Evolutionary conservation across 2,329 filamentous ascomycete genomes (phyloP), one percentile per base, ranked within the genome.

Genomic region (Talaromyces sp.): DNA sequence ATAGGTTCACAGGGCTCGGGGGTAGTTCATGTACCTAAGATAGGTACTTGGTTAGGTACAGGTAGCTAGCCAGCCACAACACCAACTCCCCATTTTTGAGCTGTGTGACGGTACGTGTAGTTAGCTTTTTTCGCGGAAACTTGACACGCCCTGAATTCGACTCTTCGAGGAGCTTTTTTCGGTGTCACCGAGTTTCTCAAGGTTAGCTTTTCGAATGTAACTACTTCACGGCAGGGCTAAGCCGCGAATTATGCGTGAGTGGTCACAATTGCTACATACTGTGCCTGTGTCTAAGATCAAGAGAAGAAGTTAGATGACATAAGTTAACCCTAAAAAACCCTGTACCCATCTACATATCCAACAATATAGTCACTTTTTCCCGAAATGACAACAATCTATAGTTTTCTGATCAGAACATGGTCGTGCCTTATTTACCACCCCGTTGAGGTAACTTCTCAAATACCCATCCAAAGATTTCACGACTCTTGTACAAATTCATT

Each of bases 391-490:
- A 36, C 31, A 25, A 36, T 56, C 53, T 56, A 56, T 13, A 22
- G 1, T 25, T 56, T 38, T 36, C 1, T 25, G 8, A 56, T 17
- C 10, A 8, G n/a, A 22, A 56, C n/a, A 56, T 38, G 22, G 15
- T 29, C 2, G 25, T 4, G 11, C 29, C 31, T 38, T 36, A 56
- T 22, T 56, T 38, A 49, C 5, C 43, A 25, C 5, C 63, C 61
- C 72, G 73, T 58, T 74, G 74, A 43, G 82, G 80, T 70, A 95
- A 75, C 69, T 88, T 86, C 70, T 83, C 81, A 80, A 99, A 99
- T 5, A 98, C 92, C 74, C 87, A 86, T 68, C 88, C 89, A 71
- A 99, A 95, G 67, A 99, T 97, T 77, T 95, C 92, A 69, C 93
- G 87, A 69, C 92, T 95, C 80, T 96, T 97, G 67, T 93, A 87